Evolutionary conservation across 805 yeast genomes (phyloP).

Genomic region (Metschnikowia vanudenii): DNA sequence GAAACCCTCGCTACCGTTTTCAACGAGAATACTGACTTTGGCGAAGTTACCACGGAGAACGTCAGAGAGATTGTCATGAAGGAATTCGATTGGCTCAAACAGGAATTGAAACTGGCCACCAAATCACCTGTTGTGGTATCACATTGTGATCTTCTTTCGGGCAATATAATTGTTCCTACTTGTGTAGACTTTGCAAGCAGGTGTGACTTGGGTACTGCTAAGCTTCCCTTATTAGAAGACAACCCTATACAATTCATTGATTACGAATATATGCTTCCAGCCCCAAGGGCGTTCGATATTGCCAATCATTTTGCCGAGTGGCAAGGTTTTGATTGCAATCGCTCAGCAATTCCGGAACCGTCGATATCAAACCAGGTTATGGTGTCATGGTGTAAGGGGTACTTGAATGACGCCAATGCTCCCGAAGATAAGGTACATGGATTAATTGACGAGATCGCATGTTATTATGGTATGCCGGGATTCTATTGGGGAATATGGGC

Average conservation of each 20-base stretch:
- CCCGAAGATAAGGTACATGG: conserved; percentile 33
- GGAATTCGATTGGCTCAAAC: conserved; percentile 58
- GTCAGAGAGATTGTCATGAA: conserved; percentile 38
- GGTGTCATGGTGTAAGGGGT: conserved; percentile 58
- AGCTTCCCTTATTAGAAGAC: conserved; percentile 20
- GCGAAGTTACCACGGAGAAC: conserved; percentile 24
- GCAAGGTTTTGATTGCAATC: conserved; percentile 79
- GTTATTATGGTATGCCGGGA: conserved; percentile 77
- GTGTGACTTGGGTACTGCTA: not conserved
- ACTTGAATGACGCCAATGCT: conserved; percentile 41
- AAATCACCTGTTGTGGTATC: conserved; percentile 59
- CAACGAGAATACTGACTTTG: conserved; percentile 27
- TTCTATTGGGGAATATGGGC: conserved; percentile 88
- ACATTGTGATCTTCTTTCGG: conserved; percentile 73
- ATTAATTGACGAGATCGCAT: conserved; percentile 53
- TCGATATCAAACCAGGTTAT: conserved; percentile 40
- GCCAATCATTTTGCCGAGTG: conserved; percentile 76
- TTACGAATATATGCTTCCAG: conserved; percentile 70
- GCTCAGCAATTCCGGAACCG: conserved; percentile 57
- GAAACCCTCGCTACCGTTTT: conserved; percentile 39
- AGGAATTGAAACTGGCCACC: conserved; percentile 30
- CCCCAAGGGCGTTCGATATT: conserved; percentile 72
- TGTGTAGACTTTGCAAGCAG: conserved; percentile 6
- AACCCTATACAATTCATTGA: conserved; percentile 61
- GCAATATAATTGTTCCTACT: conserved; percentile 62